Evolutionary conservation across 2,329 filamentous ascomycete species (phyloP), one percentile per base, ranked within the genome.

Genomic region (Diplocarpon mali): DNA sequence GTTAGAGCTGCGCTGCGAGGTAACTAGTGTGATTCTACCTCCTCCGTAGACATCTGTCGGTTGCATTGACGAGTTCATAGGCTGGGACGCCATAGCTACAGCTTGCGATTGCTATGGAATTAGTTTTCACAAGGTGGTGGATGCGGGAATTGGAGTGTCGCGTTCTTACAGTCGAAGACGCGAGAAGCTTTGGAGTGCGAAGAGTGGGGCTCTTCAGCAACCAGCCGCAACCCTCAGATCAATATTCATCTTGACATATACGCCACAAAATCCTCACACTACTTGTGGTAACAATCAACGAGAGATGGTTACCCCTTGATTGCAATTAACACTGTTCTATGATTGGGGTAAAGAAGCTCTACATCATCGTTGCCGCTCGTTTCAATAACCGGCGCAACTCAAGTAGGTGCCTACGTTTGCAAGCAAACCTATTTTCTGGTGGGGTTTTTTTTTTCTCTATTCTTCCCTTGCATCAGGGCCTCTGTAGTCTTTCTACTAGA

Each of bases 21-120:
- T 32, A 34, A 42, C 28, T 30, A 42, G 38, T 30, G 42, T 39
- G 13, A 15, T 47, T 60, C 52, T 62, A 78, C 76, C 76, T 73
- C 76, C 76, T 55, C 76, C 76, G 53, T 80, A 80, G 48, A 78
- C 70, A 60, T 80, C 76, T 46, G 74, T 78, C 50, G 76, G 76
- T 63, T 73, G 73, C 51, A 68, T 68, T 59, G 73, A 67, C 57
- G 74, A 70, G 37, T 68, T 69, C 53, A 79, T 60, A 47, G 72
- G 70, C 64, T 77, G 73, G 52, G 72, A 67, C 48, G 74, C 70
- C 75, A 77, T 78, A 32, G 20, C 47, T 42, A 32, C 38, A 40
- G 36, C 15, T 29, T 30, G 7, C 28, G n/a, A 34, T 38, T 35
- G 12, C 20, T 24, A 7, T 24, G 20, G 7, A 24, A 4, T 10